A percentile compares a stretch with the other conserved stretches of the same genome.
phyloP scores from a whole-genome alignment of 805 yeast species.

The Candida awuae region DNA sequence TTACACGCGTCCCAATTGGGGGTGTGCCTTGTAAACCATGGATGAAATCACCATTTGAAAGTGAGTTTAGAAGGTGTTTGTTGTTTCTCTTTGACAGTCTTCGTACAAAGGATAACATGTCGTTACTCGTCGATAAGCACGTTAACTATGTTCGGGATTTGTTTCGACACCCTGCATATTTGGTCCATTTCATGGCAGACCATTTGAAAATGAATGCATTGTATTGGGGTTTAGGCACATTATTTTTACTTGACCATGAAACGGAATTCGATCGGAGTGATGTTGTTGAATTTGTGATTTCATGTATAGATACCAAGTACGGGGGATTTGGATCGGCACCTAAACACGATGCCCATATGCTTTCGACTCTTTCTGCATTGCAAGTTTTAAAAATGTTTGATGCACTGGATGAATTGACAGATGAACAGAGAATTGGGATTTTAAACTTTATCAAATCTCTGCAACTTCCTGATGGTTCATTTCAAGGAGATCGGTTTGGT shows the following conservation, averaged over 20 bases:
- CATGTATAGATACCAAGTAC: slow-evolving; percentile 47
- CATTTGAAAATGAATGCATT: slow-evolving; percentile 86
- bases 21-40: too few species aligned
- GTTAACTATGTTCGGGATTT: slow-evolving; percentile 47
- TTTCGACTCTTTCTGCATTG: slow-evolving; percentile 78
- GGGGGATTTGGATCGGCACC: slow-evolving; percentile 93
- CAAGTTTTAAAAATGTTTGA: slow-evolving; percentile 70
- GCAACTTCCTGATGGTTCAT: slow-evolving; percentile 61
- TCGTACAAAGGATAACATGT: too few species aligned
- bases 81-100: too few species aligned
- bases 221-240: slow-evolving; percentile 89
- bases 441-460: slow-evolving; percentile 34
- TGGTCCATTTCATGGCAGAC: slow-evolving; percentile 83
- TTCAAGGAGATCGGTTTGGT: slow-evolving; percentile 86
- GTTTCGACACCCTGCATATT: slow-evolving; percentile 47
- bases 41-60: too few species aligned
- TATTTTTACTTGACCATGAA: slow-evolving; percentile 49
- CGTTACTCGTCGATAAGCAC: slow-evolving; percentile 33
- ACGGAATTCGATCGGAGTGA: slow-evolving; percentile 54
- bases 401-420: slow-evolving; percentile 38
- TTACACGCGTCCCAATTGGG: too few species aligned
- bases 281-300: slow-evolving; percentile 57
- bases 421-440: slow-evolving; percentile 24
- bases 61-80: too few species aligned
- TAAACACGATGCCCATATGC: slow-evolving; percentile 78